phyloP scores from a whole-genome alignment of 2,329 filamentous ascomycete genomes.

The Talaromyces sp. region DNA sequence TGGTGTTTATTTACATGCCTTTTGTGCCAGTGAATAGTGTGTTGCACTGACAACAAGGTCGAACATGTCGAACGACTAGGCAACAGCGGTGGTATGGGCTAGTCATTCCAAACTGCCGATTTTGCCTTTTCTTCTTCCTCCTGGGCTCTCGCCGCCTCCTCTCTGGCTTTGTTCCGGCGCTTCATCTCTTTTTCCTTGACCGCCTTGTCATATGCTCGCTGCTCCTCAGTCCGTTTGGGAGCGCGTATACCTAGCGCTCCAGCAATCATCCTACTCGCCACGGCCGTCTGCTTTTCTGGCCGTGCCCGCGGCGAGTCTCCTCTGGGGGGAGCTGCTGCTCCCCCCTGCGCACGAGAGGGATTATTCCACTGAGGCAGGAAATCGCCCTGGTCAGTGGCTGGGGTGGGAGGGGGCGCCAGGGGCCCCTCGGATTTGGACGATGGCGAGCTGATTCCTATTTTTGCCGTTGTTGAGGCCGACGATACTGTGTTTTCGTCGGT shows the following conservation, averaged over 20 bases:
- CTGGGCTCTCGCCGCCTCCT: constrained; percentile 57
- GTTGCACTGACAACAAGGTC: neutral
- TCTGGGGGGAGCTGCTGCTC: constrained; percentile 7
- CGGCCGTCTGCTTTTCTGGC: constrained; percentile 90
- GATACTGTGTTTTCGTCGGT: constrained; percentile 14
- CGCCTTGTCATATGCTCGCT: constrained; percentile 77
- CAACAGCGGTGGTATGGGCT: neutral
- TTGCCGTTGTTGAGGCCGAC: neutral
- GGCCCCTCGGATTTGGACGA: constrained; percentile 24
- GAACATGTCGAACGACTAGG: neutral
- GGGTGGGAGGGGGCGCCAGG: constrained; percentile 61
- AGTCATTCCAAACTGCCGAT: constrained; percentile 75
- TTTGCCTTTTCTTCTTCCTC: constrained; percentile 68
- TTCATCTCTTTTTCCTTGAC: constrained; percentile 80
- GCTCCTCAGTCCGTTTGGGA: constrained; percentile 79
- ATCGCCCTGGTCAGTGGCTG: constrained; percentile 33
- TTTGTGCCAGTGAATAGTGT: neutral
- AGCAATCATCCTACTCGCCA: constrained; percentile 84
- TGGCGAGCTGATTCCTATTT: constrained; percentile 17
- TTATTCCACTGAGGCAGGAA: constrained; percentile 39
- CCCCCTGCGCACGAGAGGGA: neutral
- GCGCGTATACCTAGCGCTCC: constrained; percentile 76
- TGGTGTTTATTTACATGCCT: neutral
- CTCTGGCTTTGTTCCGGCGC: constrained; percentile 65
- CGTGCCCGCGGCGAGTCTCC: constrained; percentile 30